phyloP scores from a whole-genome alignment of 1,284 basidiomycete genomes.

The Sporisorium scitamineum region DNA sequence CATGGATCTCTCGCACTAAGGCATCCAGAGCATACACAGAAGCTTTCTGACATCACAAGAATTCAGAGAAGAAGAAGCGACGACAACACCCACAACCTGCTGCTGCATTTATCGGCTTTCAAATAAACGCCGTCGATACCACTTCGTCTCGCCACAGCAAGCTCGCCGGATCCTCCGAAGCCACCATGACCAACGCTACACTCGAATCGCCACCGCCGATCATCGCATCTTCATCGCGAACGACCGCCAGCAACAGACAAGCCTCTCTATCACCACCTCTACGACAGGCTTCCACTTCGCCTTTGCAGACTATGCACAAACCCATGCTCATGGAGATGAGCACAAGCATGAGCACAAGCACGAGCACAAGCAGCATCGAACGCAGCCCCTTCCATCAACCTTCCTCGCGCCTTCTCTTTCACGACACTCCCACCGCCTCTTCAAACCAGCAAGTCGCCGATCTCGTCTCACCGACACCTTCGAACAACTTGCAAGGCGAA shows the following conservation, averaged over 20 bases:
- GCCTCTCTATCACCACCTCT: constrained; percentile 18
- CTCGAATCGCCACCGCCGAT: constrained; percentile 34
- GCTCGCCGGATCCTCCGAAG: constrained; percentile 3
- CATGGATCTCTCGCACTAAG: neutral
- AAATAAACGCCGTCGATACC: neutral
- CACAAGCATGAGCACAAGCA: constrained; percentile 25
- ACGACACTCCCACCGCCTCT: constrained; percentile 30
- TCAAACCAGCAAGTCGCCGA: neutral
- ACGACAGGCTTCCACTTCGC: neutral
- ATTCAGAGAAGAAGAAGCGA: too few species aligned
- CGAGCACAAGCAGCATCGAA: constrained; percentile 33
- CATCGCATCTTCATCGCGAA: constrained; percentile 12
- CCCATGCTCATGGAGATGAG: constrained; percentile 28
- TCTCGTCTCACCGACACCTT: constrained; percentile 21
- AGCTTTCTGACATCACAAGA: neutral
- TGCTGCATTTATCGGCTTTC: neutral
- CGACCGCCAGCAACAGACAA: neutral
- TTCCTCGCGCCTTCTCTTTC: constrained; percentile 38
- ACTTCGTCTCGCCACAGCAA: neutral
- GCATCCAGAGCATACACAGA: neutral
- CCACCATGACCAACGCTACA: constrained; percentile 3
- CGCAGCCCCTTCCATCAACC: constrained; percentile 24
- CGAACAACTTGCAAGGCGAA: constrained; percentile 5
- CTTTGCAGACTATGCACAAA: constrained; percentile 6
- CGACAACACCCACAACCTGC: neutral